These are phyloP conservation scores for Graphiopsis chlorocephala DNA, from an alignment of 2,329 filamentous ascomycete species.

Conservation along the genomic window DNA sequence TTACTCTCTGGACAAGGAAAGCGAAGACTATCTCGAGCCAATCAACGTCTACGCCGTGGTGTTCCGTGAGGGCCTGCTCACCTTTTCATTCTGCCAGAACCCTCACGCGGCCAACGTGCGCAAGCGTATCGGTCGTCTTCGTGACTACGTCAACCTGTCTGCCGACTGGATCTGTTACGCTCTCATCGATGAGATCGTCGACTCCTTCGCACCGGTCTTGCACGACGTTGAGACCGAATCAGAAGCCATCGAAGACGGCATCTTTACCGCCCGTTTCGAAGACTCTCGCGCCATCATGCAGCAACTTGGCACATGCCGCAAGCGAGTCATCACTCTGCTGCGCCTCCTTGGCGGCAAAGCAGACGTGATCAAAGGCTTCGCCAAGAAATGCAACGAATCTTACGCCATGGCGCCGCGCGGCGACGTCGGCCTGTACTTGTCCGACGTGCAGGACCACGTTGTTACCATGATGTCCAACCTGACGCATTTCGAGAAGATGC, in stretches of 20 bases:
- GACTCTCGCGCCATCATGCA: slow-evolving; percentile 86
- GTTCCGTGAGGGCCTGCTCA: slow-evolving; percentile 90
- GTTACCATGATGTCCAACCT: slow-evolving; percentile 99
- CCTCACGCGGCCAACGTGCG: slow-evolving; percentile 85
- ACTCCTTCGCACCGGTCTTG: slow-evolving; percentile 89
- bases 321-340: slow-evolving; percentile 91
- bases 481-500: slow-evolving; percentile 95
- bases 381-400: slow-evolving; percentile 97
- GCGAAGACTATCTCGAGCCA: slow-evolving; percentile 82
- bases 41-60: slow-evolving; percentile 97
- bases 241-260: slow-evolving; percentile 90
- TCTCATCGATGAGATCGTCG: slow-evolving; percentile 96
- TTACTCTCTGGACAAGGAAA: slow-evolving; percentile 73
- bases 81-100: slow-evolving; percentile 88
- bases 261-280: slow-evolving; percentile 86
- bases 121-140: slow-evolving; percentile 84
- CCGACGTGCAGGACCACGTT: slow-evolving; percentile 98
- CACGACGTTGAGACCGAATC: slow-evolving; percentile 82
- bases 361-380: slow-evolving; percentile 96
- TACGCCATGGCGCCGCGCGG: slow-evolving; percentile 93
- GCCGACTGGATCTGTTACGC: slow-evolving; percentile 99
- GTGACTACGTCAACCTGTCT: slow-evolving; percentile 91
- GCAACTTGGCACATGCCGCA: slow-evolving; percentile 84
- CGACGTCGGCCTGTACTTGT: slow-evolving; percentile 93
- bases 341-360: slow-evolving; percentile 93